Percentiles rank a stretch among this genome's conserved stretches.
phyloP scores from a whole-genome alignment of 768 basidiomycete genomes.

The Boletus fagicola region DNA sequence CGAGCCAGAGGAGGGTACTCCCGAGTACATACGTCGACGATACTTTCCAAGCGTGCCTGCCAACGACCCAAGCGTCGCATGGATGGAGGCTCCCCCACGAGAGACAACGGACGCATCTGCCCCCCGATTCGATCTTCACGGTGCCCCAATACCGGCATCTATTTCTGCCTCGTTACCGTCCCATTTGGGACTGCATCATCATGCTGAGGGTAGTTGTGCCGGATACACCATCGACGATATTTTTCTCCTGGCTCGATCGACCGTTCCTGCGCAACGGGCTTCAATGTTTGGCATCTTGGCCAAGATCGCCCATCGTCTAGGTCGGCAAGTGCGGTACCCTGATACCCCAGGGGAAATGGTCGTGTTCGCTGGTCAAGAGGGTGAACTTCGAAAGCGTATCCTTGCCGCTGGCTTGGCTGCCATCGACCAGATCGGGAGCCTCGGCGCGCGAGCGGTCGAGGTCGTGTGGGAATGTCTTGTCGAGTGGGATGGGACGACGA shows the following conservation, averaged over 20 bases:
- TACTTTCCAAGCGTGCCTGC: conserved; percentile 75
- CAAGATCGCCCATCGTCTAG: conserved; percentile 46
- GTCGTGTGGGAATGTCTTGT: conserved; percentile 74
- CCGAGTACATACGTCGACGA: conserved; percentile 78
- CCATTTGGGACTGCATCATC: conserved; percentile 88
- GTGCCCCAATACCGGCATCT: conserved; percentile 58
- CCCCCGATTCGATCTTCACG: conserved; percentile 75
- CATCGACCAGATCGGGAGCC: conserved; percentile 59
- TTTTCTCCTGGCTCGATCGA: conserved; percentile 75
- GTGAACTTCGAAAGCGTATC: conserved; percentile 55
- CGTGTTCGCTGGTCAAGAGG: conserved; percentile 33
- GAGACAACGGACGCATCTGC: conserved; percentile 24
- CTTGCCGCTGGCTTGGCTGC: conserved; percentile 67
- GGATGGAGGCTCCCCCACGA: conserved; percentile 52
- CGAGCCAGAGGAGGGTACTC: conserved; percentile 64
- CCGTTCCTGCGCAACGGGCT: conserved; percentile 78
- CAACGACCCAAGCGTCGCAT: conserved; percentile 73
- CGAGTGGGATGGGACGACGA: conserved; percentile 48
- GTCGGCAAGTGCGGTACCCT: conserved; percentile 14
- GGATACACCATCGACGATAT: conserved; percentile 90
- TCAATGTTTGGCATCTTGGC: conserved; percentile 75
- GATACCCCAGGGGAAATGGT: background rate
- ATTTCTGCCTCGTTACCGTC: conserved; percentile 65
- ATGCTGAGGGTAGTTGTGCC: conserved; percentile 71
- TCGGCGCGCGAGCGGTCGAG: conserved; percentile 67